Evolutionary conservation across 176 grass and related monocot genomes (phyloP), one percentile per base, ranked within the genome.

Genomic region (Juncus effusus): DNA sequence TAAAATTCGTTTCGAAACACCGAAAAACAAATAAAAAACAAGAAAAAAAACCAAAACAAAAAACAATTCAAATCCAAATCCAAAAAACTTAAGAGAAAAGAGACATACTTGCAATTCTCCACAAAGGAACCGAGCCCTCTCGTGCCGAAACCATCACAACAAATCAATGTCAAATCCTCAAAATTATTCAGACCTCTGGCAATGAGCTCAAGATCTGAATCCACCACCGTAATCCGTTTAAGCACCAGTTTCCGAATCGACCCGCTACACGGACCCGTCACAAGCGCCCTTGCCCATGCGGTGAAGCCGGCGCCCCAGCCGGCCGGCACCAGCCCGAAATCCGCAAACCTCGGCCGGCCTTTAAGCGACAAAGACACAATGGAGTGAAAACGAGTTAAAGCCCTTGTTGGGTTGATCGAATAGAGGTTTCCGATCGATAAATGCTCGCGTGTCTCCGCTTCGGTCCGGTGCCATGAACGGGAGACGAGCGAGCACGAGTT

Each of bases 121-220:
- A 84, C 80, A 41, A 99, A 19, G 69, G 83, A 71, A 51, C 80
- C 85, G 42, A 99, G 95, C 11, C 89, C 95, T 7, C 6, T 64
- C 7, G 95, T 87, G 53, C 85, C 78, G 72, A 99, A 99, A 42
- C 95, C 88, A 28, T 99, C 95, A 54, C 95, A 99, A 70, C 87
- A 87, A 67, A 90, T 60, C 63, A 99, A 67, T n/a, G 83, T 74
- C 73, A 99, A 70, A 38, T 90, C 89, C 15, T 74, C 52, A 73
- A 99, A 93, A 62, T 65, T 12, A 7, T 80, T 77, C 45, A 78
- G 76, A 16, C 73, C 76, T 62, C 69, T 75, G 3, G 80, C 69
- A 11, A 93, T 59, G 42, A 93, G 83, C 49, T 81, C 65, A 47
- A 99, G 88, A 79, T 99, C 89, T 61, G 78, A 77, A 79, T 99